Conservation (phyloP, 2,329 filamentous ascomycete species). For the Cladophialophora chaetospira region DNA sequence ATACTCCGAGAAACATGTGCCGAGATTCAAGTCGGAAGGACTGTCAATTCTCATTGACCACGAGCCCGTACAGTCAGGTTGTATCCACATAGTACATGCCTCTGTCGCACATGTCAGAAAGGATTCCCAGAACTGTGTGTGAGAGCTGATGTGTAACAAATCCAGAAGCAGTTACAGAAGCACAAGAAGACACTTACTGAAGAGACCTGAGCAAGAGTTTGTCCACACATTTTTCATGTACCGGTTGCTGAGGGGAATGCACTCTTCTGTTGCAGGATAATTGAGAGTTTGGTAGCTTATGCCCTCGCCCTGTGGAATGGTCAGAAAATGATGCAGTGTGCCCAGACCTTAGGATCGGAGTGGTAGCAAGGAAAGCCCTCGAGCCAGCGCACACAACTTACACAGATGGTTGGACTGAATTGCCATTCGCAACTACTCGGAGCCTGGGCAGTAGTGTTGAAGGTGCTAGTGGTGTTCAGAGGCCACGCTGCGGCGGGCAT, state of each 20-base stretch:
- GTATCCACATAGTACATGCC: constrained; percentile 12
- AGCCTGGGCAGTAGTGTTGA: neutral
- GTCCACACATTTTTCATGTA: constrained; percentile 14
- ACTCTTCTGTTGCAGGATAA: neutral
- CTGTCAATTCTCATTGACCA: constrained; percentile 7
- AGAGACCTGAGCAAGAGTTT: constrained; percentile 1
- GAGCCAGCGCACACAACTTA: too few relatives aligned
- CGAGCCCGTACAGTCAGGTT: constrained; percentile 9
- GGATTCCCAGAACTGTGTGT: neutral
- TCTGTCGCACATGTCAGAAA: neutral
- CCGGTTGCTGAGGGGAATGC: neutral
- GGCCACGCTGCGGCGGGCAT: neutral
- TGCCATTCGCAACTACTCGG: constrained; percentile 4
- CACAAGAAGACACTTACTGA: neutral
- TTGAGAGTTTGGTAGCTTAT: constrained; percentile 3
- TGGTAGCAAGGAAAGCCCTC: too few relatives aligned
- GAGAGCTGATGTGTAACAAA: neutral
- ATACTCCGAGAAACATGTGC: constrained; percentile 7
- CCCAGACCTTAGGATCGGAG: too few relatives aligned
- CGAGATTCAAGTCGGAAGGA: constrained; percentile 1
- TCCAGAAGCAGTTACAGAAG: neutral
- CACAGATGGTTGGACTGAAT: constrained; percentile 8
- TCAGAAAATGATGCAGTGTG: too few relatives aligned
- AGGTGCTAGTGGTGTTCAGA: neutral
- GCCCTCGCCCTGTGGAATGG: too few relatives aligned